Base-by-base conservation (phyloP, 75 land plant species). In the Ceratopteris richardii region DNA sequence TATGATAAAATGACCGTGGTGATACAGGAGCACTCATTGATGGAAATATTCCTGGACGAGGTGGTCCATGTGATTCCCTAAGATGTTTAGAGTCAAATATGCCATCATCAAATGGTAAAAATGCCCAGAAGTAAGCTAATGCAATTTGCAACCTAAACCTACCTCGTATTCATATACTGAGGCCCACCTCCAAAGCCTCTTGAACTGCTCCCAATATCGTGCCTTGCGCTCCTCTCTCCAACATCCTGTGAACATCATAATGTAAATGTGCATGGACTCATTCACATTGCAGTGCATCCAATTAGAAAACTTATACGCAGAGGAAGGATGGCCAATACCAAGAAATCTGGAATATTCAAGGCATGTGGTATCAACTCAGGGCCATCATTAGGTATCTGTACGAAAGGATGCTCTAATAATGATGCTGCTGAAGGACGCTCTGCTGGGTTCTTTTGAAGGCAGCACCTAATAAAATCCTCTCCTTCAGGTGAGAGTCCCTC, bases 381-480 rank as follows among this genome's bases (percentile, higher is more conserved):
- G 10, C 30, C 51, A 54, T 70, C 70, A 19, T 54, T 22, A n/a
- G 73, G 56, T 26, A 66, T 68, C 28, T 54, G 57, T 44, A 87
- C 42, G 58, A 88, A 88, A 10, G 81, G 76, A 65, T 88, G 94
- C 9, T 82, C 86, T n/a, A 85, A 77, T 19, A 88, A 62, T 56
- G 16, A 30, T 20, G 14, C 33, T 56, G 95, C 95, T 22, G 82
- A 31, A 41, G 90, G 87, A 41, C 95, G 64, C 12, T 82, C 80
- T 51, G 79, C 77, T 27, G 95, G 95, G 51, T 85, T 80, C 54
- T 79, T 82, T 4, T 44, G 61, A 37, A 89, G 76, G 70, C 95
- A 89, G 22, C 40, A 24, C 10, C 66, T 54, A 0, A 89, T 52
- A 61, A 89, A 86, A 51, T 80, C 79, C 50, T 79, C 77, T 0